Evolutionary conservation across 2,329 filamentous ascomycete genomes (phyloP).

Genomic region (Teratosphaeriaceae sp.): DNA sequence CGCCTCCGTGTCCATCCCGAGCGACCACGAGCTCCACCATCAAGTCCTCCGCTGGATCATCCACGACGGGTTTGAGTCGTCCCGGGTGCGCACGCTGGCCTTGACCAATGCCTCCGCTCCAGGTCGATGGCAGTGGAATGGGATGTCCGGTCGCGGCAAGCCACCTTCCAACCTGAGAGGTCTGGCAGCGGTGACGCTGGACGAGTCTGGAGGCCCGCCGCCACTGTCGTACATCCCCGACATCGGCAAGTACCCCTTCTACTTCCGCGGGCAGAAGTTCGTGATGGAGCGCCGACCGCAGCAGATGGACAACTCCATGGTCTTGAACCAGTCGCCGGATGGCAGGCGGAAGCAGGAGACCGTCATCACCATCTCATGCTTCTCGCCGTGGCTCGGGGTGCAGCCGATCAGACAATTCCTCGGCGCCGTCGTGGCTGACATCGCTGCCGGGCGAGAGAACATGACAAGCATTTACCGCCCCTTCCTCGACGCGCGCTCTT

Average conservation of each 20-base stretch:
- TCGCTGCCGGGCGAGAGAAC: constrained; percentile 21
- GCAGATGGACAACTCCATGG: neutral
- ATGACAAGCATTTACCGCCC: constrained; percentile 16
- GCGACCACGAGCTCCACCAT: constrained; percentile 32
- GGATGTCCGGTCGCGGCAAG: constrained; percentile 16
- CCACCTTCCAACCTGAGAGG: constrained; percentile 10
- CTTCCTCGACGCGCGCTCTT: constrained; percentile 18
- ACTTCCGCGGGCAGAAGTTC: constrained; percentile 7
- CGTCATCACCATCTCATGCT: constrained; percentile 13
- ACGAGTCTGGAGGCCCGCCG: constrained; percentile 12
- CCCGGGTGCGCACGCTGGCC: constrained; percentile 18
- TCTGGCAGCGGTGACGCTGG: constrained; percentile 12
- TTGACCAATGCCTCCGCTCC: constrained; percentile 17
- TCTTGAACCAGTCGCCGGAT: neutral
- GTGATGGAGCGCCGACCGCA: constrained; percentile 1
- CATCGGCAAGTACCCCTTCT: constrained; percentile 17
- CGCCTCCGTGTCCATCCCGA: constrained; percentile 33
- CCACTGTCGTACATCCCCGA: constrained; percentile 19
- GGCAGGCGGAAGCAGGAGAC: neutral
- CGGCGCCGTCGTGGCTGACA: constrained; percentile 40
- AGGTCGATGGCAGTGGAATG: constrained; percentile 19
- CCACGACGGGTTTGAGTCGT: constrained; percentile 10
- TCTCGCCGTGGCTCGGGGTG: constrained; percentile 19
- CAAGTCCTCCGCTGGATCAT: constrained; percentile 34
- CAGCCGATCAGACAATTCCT: constrained; percentile 33